A percentile compares a stretch with the other conserved stretches of the same genome.
Conservation (phyloP, 2,329 filamentous ascomycete species). For the Eurotiales sp. region DNA sequence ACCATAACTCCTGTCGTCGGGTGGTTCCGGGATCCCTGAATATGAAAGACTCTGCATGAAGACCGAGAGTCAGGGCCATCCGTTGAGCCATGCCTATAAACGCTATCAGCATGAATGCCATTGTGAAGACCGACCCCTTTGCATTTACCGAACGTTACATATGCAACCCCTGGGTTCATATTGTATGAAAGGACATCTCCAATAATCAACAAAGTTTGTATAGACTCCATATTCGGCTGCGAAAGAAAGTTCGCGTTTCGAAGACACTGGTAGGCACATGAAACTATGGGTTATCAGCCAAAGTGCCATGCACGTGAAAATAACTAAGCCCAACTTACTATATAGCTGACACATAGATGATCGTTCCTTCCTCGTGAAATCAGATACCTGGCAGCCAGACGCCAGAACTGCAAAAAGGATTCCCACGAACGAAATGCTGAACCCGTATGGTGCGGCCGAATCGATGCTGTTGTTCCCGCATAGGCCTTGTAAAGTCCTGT, state of each 20-base stretch:
- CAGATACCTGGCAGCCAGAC: conserved; percentile 59
- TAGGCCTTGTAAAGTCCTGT: conserved; percentile 33
- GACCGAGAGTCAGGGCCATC: conserved; percentile 57
- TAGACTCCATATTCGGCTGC: conserved; percentile 57
- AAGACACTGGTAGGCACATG: conserved; percentile 62
- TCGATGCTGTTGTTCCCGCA: conserved; percentile 41
- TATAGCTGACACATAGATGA: conserved; percentile 63
- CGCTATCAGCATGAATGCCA: not conserved
- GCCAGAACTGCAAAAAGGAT: conserved; percentile 59
- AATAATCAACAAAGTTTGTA: conserved; percentile 59
- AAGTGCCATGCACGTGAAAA: not conserved
- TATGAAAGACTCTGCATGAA: conserved; percentile 56
- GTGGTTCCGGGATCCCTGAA: conserved; percentile 48
- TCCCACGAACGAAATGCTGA: conserved; percentile 56
- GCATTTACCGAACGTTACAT: conserved; percentile 51
- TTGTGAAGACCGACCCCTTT: not conserved
- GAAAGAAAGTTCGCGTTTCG: conserved; percentile 63
- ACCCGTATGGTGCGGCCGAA: conserved; percentile 49
- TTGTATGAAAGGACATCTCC: conserved; percentile 61
- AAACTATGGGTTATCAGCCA: conserved; percentile 45
- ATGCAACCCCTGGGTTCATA: conserved; percentile 62
- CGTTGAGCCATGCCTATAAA: conserved; percentile 53
- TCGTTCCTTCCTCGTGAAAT: conserved; percentile 54
- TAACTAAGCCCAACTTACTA: conserved; percentile 34
- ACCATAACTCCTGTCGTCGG: conserved; percentile 43